Conservation (phyloP, 129 eudicot genomes). For the Centaurea solstitialis region DNA sequence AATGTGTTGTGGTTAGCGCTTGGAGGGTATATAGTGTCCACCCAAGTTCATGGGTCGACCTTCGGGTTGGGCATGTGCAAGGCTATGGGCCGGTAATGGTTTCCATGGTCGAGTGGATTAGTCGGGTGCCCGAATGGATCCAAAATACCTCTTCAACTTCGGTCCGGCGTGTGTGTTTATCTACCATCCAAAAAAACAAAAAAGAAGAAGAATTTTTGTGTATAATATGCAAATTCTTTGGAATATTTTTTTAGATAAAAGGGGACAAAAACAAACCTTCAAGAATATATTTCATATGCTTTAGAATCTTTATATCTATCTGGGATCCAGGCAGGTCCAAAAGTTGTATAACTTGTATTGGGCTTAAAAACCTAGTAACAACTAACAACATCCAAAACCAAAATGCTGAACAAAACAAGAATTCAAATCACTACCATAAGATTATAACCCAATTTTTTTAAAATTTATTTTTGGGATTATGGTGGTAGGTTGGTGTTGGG, state of each 20-base stretch:
- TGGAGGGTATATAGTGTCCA: too few species aligned
- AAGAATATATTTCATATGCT: too few species aligned
- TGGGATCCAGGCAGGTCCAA: not conserved
- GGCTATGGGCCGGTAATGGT: too few species aligned
- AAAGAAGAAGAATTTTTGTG: too few species aligned
- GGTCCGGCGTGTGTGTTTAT: too few species aligned
- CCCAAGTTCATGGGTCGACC: too few species aligned
- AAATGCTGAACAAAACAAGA: not conserved
- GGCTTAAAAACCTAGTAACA: not conserved
- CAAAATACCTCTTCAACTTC: too few species aligned
- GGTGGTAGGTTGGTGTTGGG: constrained; percentile 16
- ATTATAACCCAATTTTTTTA: not conserved
- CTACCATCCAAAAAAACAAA: too few species aligned
- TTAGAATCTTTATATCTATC: not conserved
- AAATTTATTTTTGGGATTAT: not conserved
- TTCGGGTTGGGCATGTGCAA: too few species aligned
- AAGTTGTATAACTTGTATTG: not conserved
- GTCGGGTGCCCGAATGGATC: too few species aligned
- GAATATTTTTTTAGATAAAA: not conserved
- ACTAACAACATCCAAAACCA: not conserved
- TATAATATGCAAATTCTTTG: not conserved
- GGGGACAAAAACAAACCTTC: not conserved
- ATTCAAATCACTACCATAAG: not conserved
- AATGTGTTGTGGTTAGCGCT: too few species aligned
- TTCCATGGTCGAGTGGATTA: too few species aligned